Base-by-base conservation (phyloP, 352 stramenopile genomes). In the Globisporangium iwayamae region DNA sequence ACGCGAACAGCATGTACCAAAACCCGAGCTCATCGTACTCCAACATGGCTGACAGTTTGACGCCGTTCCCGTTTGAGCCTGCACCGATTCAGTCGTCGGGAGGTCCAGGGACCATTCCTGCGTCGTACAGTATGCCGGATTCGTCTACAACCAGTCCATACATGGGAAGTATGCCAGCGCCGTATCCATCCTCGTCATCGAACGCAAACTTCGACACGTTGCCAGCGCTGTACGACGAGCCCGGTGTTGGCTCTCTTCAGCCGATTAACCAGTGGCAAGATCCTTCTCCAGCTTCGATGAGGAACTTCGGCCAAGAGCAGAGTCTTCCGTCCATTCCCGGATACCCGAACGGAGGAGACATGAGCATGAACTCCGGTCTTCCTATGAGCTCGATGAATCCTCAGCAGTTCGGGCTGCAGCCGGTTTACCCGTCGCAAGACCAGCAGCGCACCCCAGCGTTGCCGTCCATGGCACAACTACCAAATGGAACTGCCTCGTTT, bases 11-110 rank as follows among this genome's bases (percentile, higher is more conserved):
- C 6, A 43, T 63, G 52, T 71, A 71, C 38, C 57, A 48, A 36
- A 18, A 47, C 2, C 34, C 36, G 30, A 30, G 36, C 22, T 25
- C 56, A 2, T 55, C 34, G 20, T 62, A 62, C 20, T 22, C 52
- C 32, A 66, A 50, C n/a, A 51, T 53, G 14, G n/a, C 52, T 16
- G 60, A 78, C 16, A 69, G 41, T 18, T 61, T 81, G 45, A 68
- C 64, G 61, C 60, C 65, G 46, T 78, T 78, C 41, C 69, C 76
- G 2, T 81, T 72, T 45, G 64, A 70, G 6, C 51, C 73, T 39
- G 50, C 65, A 46, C 68, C 60, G n/a, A 73, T 47, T 51, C 66
- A 81, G 47, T 28, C 48, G 20, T 45, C 63, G 16, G 63, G 36
- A 72, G 66, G 45, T 39, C 18, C 32, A 58, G 52, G 52, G 20